Conservation (phyloP, 371 early-diverging fungal genomes). For the Chytridium lagenaria region DNA sequence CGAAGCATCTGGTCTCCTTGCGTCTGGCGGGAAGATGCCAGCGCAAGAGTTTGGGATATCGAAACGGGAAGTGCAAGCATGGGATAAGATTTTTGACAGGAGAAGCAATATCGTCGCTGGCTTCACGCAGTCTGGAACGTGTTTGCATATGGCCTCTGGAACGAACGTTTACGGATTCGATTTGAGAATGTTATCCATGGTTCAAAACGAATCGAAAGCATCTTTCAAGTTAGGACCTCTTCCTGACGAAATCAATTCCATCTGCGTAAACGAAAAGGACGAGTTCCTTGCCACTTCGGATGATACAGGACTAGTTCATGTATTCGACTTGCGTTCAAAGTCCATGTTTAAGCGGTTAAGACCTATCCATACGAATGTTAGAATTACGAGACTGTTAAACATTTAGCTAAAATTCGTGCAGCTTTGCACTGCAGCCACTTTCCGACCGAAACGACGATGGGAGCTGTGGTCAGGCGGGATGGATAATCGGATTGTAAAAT, state of each 20-base stretch:
- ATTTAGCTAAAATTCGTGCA: background rate
- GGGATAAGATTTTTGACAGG: background rate
- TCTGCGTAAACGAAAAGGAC: conserved; percentile 28
- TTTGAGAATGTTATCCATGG: conserved; percentile 6
- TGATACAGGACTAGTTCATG: conserved; percentile 32
- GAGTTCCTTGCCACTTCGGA: conserved; percentile 32
- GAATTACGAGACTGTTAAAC: background rate
- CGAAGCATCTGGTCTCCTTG: conserved; percentile 1
- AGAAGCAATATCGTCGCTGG: background rate
- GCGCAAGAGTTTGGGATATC: conserved; percentile 30
- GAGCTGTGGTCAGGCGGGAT: conserved; percentile 36
- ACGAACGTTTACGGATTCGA: conserved; percentile 25
- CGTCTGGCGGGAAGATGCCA: conserved; percentile 32
- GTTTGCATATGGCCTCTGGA: conserved; percentile 7
- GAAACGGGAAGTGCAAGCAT: conserved; percentile 5
- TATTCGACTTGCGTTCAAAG: conserved; percentile 29
- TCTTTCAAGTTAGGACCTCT: background rate
- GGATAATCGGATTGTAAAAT: conserved; percentile 26
- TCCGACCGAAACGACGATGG: conserved; percentile 31
- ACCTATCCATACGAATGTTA: conserved; percentile 27
- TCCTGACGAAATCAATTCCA: conserved; percentile 34
- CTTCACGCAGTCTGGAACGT: background rate
- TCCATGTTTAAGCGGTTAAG: conserved; percentile 31
- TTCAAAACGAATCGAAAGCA: background rate
- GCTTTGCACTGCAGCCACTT: conserved; percentile 23